Percentiles rank a stretch among this genome's conserved stretches.
These are phyloP conservation scores for Candida fluviatilis DNA, from an alignment of 805 yeast species.

Conservation along the genomic window DNA sequence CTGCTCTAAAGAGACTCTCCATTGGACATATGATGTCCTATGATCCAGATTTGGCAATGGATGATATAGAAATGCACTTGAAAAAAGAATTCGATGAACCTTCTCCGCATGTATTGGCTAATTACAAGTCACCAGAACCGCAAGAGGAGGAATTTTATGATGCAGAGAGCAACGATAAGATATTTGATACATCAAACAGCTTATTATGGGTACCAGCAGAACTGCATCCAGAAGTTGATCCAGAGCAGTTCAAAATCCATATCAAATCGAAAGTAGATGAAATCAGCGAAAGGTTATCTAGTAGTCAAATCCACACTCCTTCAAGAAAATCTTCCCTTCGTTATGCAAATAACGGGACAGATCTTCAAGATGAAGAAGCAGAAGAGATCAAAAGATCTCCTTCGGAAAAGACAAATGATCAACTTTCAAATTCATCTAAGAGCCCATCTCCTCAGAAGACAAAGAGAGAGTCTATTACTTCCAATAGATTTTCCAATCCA, in stretches of 20 bases:
- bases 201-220: conserved; percentile 95
- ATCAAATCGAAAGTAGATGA: conserved; percentile 57
- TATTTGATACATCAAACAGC: conserved; percentile 6
- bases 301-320: conserved; percentile 21
- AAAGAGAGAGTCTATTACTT: conserved; percentile 8
- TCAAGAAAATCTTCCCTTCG: conserved; percentile 21
- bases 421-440: neutral
- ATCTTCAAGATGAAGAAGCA: conserved; percentile 20
- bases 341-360: conserved; percentile 5
- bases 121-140: neutral
- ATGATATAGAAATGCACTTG: conserved; percentile 22
- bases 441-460: neutral
- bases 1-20: conserved; percentile 68
- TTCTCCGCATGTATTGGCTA: conserved; percentile 1
- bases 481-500: conserved; percentile 40
- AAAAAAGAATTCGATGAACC: conserved; percentile 9
- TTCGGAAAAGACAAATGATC: conserved; percentile 2
- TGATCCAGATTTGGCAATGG: conserved; percentile 61
- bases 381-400: conserved; percentile 15
- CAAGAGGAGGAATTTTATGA: conserved; percentile 15
- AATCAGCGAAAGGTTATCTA: conserved; percentile 36
- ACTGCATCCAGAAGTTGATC: conserved; percentile 92
- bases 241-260: conserved; percentile 73
- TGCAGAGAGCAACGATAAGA: conserved; percentile 9
- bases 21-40: conserved; percentile 57